phyloP scores from a whole-genome alignment of 192 early-diverging fungal species.

The Phlyctochytrium planicorne region DNA sequence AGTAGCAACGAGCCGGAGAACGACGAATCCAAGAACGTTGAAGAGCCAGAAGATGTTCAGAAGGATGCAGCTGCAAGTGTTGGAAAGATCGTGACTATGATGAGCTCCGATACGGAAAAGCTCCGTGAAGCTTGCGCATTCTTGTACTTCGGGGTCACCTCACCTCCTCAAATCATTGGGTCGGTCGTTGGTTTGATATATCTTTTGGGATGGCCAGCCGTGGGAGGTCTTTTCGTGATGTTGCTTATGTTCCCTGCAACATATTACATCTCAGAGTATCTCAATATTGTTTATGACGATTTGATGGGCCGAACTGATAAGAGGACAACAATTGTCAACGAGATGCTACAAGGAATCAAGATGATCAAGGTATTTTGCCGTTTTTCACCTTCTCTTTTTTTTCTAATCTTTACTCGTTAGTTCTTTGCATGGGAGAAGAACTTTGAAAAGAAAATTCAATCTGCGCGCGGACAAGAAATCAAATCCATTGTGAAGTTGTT shows the following conservation, averaged over 20 bases:
- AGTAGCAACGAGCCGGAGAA: neutral
- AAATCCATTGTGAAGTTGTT: neutral
- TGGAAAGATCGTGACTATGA: slow-evolving; percentile 39
- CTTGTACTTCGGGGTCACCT: neutral
- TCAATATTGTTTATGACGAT: slow-evolving; percentile 42
- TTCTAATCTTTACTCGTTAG: no score
- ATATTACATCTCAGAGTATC: slow-evolving; percentile 20
- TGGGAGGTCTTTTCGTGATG: slow-evolving; percentile 72
- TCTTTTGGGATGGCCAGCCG: slow-evolving; percentile 74
- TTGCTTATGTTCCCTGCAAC: slow-evolving; percentile 32
- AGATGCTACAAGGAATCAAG: slow-evolving; percentile 85
- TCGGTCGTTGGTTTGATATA: slow-evolving; percentile 65
- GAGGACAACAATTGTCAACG: slow-evolving; percentile 77
- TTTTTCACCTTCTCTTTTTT: no score
- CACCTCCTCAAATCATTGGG: slow-evolving; percentile 28
- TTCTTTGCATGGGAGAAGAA: slow-evolving; percentile 41
- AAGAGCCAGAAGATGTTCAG: slow-evolving; percentile 12
- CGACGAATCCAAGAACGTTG: slow-evolving; percentile 23
- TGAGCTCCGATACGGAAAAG: slow-evolving; percentile 27
- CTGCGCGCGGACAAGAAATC: slow-evolving; percentile 23
- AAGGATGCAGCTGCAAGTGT: slow-evolving; percentile 11
- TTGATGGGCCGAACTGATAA: slow-evolving; percentile 63
- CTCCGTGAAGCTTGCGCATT: slow-evolving; percentile 6
- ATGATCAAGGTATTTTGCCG: no score
- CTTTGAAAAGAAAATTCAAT: slow-evolving; percentile 18